Evolutionary conservation across 192 early-diverging fungal species (phyloP), one percentile per base, ranked within the genome.

Genomic region (Coemansia sp.): DNA sequence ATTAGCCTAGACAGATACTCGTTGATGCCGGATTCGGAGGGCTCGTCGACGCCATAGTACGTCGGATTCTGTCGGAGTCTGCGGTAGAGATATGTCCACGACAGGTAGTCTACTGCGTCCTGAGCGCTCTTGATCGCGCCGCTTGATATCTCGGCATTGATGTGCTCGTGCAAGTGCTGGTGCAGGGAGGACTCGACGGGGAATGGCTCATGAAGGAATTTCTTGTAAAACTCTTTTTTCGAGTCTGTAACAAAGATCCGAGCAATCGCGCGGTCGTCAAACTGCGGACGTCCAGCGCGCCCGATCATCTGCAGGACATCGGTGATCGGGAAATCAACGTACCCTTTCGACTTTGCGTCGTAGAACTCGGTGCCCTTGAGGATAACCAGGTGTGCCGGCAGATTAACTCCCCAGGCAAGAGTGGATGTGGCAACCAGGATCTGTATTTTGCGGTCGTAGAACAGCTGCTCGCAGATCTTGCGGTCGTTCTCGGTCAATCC

Each of bases 271-370:
- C 87, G 88, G 67, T 92, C 87, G 73, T 98, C 97, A 61, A 94
- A 98, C 79, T 97, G 95, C 9, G 94, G 95, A 46, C 98, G 87
- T 20, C 87, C 95, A 6, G 98, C 98, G 61, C 95, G 89, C 19
- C 95, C 98, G 86, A 99, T 94, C 95, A 98, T 99, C 75, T 98
- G 98, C 47, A 98, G 76, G 7, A 99, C 91, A 72, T 99, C 95
- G 8, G 98, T 97, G 59, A 98, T 94, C 0, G 95, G 95, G 63
- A 92, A 94, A 64, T 99, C 98, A 10, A 95, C 93, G 68, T 98
- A 99, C 0, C 89, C 88, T 18, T 87, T 84, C 14, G 85, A 82
- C 66, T 92, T 93, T 50, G 91, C 92, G 67, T 99, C 95, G 69
- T 89, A 99, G 60, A 84, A 98, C 77, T 99, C 95, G 0, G 98